Evolutionary conservation across 2,329 filamentous ascomycete genomes (phyloP).

Genomic region (Trichophaea hybrida): DNA sequence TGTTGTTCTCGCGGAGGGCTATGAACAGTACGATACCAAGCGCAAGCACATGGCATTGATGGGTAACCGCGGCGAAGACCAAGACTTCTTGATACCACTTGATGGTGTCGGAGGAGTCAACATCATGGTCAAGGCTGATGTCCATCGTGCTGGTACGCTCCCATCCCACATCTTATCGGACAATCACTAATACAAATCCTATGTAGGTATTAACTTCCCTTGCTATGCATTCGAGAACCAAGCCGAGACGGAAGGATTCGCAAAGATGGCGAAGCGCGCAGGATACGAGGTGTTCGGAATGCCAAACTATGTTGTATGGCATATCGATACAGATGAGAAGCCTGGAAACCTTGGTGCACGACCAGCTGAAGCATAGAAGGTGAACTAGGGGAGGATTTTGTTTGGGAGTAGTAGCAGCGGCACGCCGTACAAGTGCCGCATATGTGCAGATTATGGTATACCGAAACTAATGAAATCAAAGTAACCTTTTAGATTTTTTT

Average conservation of each 20-base stretch:
- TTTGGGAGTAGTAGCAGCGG: background rate
- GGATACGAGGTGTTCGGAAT: slow-evolving; percentile 85
- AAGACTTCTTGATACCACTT: slow-evolving; percentile 79
- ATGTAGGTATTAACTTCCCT: slow-evolving; percentile 84
- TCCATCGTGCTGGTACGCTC: slow-evolving; percentile 75
- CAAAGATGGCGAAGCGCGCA: slow-evolving; percentile 94
- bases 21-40: slow-evolving; percentile 83
- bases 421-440: background rate
- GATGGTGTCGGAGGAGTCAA: slow-evolving; percentile 96
- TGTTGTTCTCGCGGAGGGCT: slow-evolving; percentile 82
- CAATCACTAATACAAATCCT: slow-evolving; percentile 1
- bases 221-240: slow-evolving; percentile 96
- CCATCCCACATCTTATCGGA: background rate
- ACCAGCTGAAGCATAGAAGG: slow-evolving; percentile 11
- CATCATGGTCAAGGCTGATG: slow-evolving; percentile 93
- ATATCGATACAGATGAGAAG: slow-evolving; percentile 94
- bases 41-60: slow-evolving; percentile 78
- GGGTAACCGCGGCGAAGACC: slow-evolving; percentile 85
- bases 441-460: background rate
- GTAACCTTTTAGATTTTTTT: background rate
- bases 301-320: slow-evolving; percentile 97
- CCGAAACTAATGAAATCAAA: background rate
- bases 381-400: background rate
- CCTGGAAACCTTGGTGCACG: slow-evolving; percentile 48
- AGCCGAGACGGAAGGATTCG: slow-evolving; percentile 95